Percentiles rank a stretch among this genome's conserved stretches.
Conservation (phyloP, 768 basidiomycete species). For the Kwoniella shandongensis region DNA sequence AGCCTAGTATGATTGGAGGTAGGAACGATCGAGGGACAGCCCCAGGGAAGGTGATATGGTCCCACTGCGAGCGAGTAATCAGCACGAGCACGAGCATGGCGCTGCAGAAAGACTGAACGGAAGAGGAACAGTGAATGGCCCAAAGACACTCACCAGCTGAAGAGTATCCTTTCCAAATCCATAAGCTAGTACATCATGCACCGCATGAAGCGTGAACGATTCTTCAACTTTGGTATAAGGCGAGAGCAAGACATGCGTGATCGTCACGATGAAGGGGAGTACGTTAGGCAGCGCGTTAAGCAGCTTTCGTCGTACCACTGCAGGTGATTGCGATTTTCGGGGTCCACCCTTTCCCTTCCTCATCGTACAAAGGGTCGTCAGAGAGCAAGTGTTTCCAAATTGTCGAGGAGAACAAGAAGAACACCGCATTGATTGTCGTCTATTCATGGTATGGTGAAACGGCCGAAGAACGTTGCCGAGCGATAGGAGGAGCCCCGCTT, state of each 20-base stretch:
- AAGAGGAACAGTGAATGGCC: no score
- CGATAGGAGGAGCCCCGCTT: no score
- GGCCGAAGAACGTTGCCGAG: no score
- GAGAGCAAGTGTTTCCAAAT: no score
- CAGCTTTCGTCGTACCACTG: constrained; percentile 18
- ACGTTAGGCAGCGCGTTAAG: constrained; percentile 20
- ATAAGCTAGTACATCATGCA: constrained; percentile 80
- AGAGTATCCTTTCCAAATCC: constrained; percentile 56
- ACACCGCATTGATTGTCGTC: no score
- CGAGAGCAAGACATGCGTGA: constrained; percentile 68
- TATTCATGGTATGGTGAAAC: no score
- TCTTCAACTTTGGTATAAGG: constrained; percentile 98
- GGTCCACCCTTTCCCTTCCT: not conserved
- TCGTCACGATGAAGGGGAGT: constrained; percentile 28
- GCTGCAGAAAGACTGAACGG: not conserved
- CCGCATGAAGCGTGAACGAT: constrained; percentile 89
- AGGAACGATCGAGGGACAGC: constrained; percentile 85
- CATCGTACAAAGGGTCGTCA: no score
- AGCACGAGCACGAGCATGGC: not conserved
- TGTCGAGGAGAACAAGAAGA: no score
- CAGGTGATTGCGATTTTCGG: not conserved
- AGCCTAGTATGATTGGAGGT: constrained; percentile 70
- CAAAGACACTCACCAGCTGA: constrained; percentile 8
- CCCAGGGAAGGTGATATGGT: constrained; percentile 84
- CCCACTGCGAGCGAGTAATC: constrained; percentile 62